Evolutionary conservation across 1,284 basidiomycete genomes (phyloP), one percentile per base, ranked within the genome.

Genomic region (Kalmanozyma brasiliensis): DNA sequence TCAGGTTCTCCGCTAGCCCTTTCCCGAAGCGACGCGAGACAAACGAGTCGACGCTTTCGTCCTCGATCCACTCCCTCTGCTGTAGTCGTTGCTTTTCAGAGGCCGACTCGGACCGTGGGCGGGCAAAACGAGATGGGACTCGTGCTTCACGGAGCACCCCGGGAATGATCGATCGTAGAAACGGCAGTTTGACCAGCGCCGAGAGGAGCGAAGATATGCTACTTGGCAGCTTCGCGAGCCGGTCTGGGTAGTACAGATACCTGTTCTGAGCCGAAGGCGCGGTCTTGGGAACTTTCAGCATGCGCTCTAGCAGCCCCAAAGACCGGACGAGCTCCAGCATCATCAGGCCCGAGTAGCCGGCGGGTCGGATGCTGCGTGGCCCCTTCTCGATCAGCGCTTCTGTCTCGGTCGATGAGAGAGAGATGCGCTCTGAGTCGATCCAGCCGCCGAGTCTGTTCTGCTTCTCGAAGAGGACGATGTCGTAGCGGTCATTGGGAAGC

Each of bases 11-110:
- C 0, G 93, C 91, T 52, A 94, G 87, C 0, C 85, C 82, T 2
- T 84, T 77, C 0, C 93, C 92, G 58, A 97, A 91, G 11, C 93
- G 86, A 5, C 92, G 86, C 0, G 86, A 82, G 53, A 97, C 83
- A 76, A 98, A 92, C 0, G 86, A 82, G 73, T 95, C 89, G 17
- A 98, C 86, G 4, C 89, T 90, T 79, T 97, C 94, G 80, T 97
- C 94, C 1, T 64, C 70, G 43, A 69, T 42, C 17, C 44, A 35
- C 22, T 61, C 62, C 36, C 62, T 45, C 14, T 48, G 41, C 41
- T 60, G 68, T 59, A 44, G 48, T n/a, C 66, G 49, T 16, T 59
- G 40, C 13, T 82, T 84, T 37, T 85, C 83, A 40, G 38, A 38
- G 9, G 40, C 44, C 20, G 32, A 76, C 38, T 42, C 73, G 34